Evolutionary conservation across 169 alveolate genomes (phyloP), one percentile per base, ranked within the genome.

Genomic region (Miamiensis avidus): DNA sequence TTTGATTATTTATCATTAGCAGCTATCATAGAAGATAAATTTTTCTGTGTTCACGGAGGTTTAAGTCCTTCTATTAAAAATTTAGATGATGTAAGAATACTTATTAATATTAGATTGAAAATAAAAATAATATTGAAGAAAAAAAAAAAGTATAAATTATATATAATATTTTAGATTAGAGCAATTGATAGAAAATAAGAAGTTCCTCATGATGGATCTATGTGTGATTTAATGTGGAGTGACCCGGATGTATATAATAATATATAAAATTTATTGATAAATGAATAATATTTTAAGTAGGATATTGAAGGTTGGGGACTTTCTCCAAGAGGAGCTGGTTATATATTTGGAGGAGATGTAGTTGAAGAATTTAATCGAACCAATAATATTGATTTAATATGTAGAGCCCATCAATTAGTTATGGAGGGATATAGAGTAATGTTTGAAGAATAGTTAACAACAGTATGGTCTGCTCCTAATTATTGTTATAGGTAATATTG

Each of bases 131-230:
- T n/a, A 29, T 79, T n/a, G 1, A 78, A 34, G 15, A 34, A 25
- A 11, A 34, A 11, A 11, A 49, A 49, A 49, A 11, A 49, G 4
- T 11, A 49, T 49, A 49, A 11, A 49, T 49, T 11, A 49, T 11
- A 11, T 49, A 16, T 64, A 4, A 75, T 34, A 29, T 31, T 26
- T 27, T 89, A 95, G 89, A 97, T 99, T 65, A 92, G 99, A 84
- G 96, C 96, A 78, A 94, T 98, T 32, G 99, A 98, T 88, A 94
- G 99, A 85, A 98, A 97, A 84, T 98, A 98, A 89, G 99, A 99
- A 95, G 99, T 99, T 31, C 99, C 99, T 15, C 99, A 99, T 90
- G 99, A 98, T 91, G 99, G 99, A 26, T 99, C 99, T 4, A 99
- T 99, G 99, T 99, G 99, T 89, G 99, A 99, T 92, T 93, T 99